These are phyloP conservation scores for Gossypium davidsonii DNA, from an alignment of 441 rosid genomes.

Conservation along the genomic window DNA sequence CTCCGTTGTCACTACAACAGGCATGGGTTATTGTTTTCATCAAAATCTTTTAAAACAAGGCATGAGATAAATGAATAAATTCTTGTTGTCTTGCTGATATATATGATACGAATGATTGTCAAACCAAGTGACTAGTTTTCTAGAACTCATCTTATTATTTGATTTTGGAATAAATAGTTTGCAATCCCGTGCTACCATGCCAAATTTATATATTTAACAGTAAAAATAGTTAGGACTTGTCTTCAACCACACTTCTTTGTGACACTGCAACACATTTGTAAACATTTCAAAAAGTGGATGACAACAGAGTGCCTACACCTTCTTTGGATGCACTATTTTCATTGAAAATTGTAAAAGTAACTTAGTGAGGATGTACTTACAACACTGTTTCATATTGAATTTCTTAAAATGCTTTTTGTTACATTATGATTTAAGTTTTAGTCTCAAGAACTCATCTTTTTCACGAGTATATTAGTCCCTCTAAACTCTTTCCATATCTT, in stretches of 20 bases:
- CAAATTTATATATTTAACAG: not conserved
- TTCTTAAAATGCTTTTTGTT: not conserved
- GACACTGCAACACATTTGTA: not conserved
- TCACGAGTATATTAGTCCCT: not conserved
- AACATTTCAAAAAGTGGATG: not conserved
- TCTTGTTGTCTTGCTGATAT: conserved; percentile 2
- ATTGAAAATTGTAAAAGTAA: not conserved
- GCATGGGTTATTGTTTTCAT: not conserved
- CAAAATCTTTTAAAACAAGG: not conserved
- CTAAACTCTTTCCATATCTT: conserved; percentile 17
- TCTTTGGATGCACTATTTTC: not conserved
- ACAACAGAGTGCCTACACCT: not conserved
- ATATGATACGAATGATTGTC: not conserved
- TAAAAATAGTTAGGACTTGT: not conserved
- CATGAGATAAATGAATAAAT: conserved; percentile 5
- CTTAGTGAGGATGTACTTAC: not conserved
- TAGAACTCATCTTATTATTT: not conserved
- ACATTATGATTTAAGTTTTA: not conserved
- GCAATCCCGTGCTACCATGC: not conserved
- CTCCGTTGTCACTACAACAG: not conserved
- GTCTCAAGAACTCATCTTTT: conserved; percentile 1
- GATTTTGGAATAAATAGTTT: conserved; percentile 8
- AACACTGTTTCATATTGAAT: not conserved
- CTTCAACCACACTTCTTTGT: not conserved
- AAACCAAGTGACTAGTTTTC: not conserved